Conservation (phyloP, 2,329 filamentous ascomycete genomes). For the Fonsecaea erecta region DNA sequence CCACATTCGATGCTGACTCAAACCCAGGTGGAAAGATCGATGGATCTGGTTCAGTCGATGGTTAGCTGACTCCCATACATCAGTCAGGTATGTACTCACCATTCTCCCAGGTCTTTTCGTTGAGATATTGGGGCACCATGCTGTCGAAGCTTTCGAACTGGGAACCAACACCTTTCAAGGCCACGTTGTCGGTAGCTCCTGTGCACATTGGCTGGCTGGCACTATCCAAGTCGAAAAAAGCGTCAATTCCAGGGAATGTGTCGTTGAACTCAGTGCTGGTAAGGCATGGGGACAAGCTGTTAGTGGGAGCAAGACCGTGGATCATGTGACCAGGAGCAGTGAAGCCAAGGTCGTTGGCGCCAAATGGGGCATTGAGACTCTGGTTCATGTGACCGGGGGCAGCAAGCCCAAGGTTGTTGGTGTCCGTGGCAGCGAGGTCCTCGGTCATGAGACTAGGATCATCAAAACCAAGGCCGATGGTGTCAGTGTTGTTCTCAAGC, state of each 20-base stretch:
- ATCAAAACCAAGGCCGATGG: not conserved
- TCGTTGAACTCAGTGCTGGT: not conserved
- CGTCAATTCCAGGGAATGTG: not conserved
- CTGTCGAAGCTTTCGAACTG: not conserved
- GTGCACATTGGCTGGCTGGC: not conserved
- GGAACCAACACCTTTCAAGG: not conserved
- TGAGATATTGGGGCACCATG: not conserved
- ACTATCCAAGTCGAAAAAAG: not conserved
- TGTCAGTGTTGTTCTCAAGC: not conserved
- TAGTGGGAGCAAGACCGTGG: not conserved
- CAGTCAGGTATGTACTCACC: not conserved
- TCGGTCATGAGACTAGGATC: too few relatives aligned
- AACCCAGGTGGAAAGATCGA: not conserved
- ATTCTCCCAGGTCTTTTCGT: not conserved
- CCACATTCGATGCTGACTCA: not conserved
- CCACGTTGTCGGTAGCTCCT: not conserved
- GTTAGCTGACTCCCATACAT: not conserved
- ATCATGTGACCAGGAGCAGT: too few relatives aligned
- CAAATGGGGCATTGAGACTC: too few relatives aligned
- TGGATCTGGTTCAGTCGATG: not conserved
- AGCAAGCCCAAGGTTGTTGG: too few relatives aligned
- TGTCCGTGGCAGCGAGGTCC: too few relatives aligned
- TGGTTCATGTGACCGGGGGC: too few relatives aligned
- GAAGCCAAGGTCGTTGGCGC: too few relatives aligned
- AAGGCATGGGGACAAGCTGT: not conserved